Evolutionary conservation across 2,329 filamentous ascomycete genomes (phyloP).

Genomic region (Nigrograna mackinnonii): DNA sequence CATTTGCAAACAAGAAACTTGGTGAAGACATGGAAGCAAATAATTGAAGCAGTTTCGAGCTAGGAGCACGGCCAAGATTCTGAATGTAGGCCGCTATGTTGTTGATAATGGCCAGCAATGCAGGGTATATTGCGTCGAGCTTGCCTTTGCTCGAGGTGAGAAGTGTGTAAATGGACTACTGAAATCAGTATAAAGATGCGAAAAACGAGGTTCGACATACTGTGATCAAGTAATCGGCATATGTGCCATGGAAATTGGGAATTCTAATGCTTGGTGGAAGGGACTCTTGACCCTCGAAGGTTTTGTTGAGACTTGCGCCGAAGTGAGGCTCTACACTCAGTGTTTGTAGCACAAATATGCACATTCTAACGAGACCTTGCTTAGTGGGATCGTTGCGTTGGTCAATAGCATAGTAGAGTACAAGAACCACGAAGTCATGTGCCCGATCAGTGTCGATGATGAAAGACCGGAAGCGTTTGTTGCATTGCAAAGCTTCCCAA

Average conservation of each 20-base stretch:
- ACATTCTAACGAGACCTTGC: conserved; percentile 94
- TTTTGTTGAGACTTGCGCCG: conserved; percentile 85
- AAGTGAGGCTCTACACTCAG: conserved; percentile 92
- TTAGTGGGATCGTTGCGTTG: conserved; percentile 84
- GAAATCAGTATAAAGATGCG: conserved; percentile 24
- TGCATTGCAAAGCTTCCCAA: conserved; percentile 97
- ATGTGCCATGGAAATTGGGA: conserved; percentile 82
- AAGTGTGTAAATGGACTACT: conserved; percentile 83
- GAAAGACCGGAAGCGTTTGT: conserved; percentile 94
- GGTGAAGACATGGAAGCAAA: conserved; percentile 93
- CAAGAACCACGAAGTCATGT: conserved; percentile 88
- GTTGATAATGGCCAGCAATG: conserved; percentile 87
- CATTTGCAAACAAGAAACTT: conserved; percentile 88
- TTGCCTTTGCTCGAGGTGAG: conserved; percentile 91
- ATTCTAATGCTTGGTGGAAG: conserved; percentile 82
- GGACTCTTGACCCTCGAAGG: conserved; percentile 86
- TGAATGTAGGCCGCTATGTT: conserved; percentile 88
- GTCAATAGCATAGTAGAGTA: conserved; percentile 91
- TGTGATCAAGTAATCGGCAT: conserved; percentile 91
- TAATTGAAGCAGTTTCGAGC: conserved; percentile 82
- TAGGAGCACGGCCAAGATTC: conserved; percentile 72
- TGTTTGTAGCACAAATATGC: conserved; percentile 94
- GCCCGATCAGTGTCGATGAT: conserved; percentile 94
- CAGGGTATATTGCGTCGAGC: conserved; percentile 88
- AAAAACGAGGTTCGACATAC: conserved; percentile 52